Evolutionary conservation across 306 rosid species (phyloP), one percentile per base, ranked within the genome.

Genomic region (Begonia peltatifolia): DNA sequence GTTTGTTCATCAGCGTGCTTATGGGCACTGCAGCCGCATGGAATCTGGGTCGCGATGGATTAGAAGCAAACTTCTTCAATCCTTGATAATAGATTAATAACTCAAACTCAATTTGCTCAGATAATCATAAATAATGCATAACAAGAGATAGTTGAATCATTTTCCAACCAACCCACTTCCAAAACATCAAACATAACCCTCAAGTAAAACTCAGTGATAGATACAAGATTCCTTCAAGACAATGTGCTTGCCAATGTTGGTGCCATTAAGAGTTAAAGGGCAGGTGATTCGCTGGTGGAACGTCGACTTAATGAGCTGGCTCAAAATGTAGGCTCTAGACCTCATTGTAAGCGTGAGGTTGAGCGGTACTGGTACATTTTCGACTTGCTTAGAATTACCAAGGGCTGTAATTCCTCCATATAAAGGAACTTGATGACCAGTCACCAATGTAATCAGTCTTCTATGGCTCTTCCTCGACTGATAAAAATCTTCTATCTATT

Each of bases 291-390:
- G 74, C 12, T 53, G 30, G 60, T 83, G 78, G 63, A 90, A 83
- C 62, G 82, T 83, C n/a, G 95, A 80, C 67, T 66, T 83, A 10
- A 90, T 94, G 54, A 90, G 65, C 22, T 60, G 66, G 42, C 97
- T 95, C 58, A 90, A 50, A 62, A 90, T 79, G 68, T 78, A 68
- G 62, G 97, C 94, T 60, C 86, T 80, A 0, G 97, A 90, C 66
- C 97, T 78, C 65, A 90, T 50, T 1, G 63, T 83, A 17, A 90
- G 75, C 15, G 97, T 80, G 3, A 90, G 77, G 55, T 85, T 85
- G 50, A 90, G 58, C 1, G 94, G 87, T 52, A 90, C 61, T 2
- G 67, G 80, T 12, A 80, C 60, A 44, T 2, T 72, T 18, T 63
- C 58, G 50, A 50, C 56, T 65, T 42, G 2, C 46, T 66, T 56